Evolutionary conservation across 768 basidiomycete species (phyloP), one percentile per base, ranked within the genome.

Genomic region (Filobasidium floriforme): DNA sequence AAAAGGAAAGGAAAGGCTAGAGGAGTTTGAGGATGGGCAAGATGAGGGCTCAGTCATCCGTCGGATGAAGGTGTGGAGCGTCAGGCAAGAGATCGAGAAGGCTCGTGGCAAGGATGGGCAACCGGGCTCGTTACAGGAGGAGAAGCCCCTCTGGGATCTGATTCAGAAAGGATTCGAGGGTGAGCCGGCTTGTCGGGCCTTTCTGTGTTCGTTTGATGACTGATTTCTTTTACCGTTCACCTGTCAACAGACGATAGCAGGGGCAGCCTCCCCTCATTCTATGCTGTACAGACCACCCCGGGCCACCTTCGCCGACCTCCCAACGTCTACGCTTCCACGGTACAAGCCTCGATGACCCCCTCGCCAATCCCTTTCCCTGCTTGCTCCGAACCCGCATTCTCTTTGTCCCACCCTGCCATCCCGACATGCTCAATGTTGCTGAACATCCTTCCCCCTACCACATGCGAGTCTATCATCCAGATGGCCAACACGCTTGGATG

Each of bases 251-350:
- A 37, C n/a, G 51, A 65, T 40, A 29, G 55, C 29, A 62, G 54
- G 40, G 57, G 60, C 51, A 41, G 63, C 18, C 28, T 62, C 7
- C 60, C 59, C 40, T 59, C 60, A 28, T 69, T 63, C 62, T 61
- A 63, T 41, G n/a, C 70, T 37, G 73, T 79, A n/a, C 75, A 80
- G 49, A 80, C 77, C 24, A 81, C 81, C 0, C 80, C 80, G 6
- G 84, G 82, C 0, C 77, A 80, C n/a, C 80, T 81, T 1, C 81
- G 84, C 22, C 80, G 82, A 12, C 84, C 84, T 0, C 83, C 84
- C 24, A 85, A 85, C 71, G 80, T 81, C 46, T 81, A 84, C 73
- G 80, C 82, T 11, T 82, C 82, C 0, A 80, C 83, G 19, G 82
- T 85, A n/a, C 82, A 81, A 69, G 81, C 79, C 55, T 82, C 82